phyloP scores from a whole-genome alignment of 2,329 filamentous ascomycete species.

The Ophiostoma himal-ulmi region DNA sequence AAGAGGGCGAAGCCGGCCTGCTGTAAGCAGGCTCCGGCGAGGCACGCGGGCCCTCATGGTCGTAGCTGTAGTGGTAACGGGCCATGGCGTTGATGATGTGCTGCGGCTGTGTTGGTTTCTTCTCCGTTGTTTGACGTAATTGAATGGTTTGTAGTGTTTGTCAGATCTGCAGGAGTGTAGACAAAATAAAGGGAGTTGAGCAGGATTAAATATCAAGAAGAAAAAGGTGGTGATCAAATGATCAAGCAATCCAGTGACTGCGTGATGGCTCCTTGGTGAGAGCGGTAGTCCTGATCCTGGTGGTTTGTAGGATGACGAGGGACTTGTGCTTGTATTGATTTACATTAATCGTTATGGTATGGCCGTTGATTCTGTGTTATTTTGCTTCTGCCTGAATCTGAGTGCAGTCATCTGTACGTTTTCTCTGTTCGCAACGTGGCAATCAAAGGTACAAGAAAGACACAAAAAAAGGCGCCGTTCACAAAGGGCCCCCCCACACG shows the following conservation, averaged over 20 bases:
- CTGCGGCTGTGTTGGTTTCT: neutral
- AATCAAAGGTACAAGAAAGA: neutral
- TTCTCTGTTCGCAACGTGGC: neutral
- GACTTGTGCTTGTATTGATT: neutral
- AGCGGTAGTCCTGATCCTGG: neutral
- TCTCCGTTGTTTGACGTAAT: neutral
- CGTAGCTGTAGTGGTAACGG: neutral
- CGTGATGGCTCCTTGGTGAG: neutral
- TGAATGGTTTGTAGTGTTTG: too few relatives aligned
- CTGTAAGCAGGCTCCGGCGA: neutral
- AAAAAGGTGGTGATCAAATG: neutral
- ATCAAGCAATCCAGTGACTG: neutral
- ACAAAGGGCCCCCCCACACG: neutral
- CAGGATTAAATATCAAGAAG: too few relatives aligned
- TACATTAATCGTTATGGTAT: too few relatives aligned
- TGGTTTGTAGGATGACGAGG: neutral
- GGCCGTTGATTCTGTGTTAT: neutral
- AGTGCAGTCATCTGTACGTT: neutral
- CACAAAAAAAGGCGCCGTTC: neutral
- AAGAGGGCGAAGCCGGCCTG: neutral
- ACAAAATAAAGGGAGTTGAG: too few relatives aligned
- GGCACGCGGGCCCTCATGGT: neutral
- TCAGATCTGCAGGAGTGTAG: too few relatives aligned
- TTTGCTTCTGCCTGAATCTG: neutral
- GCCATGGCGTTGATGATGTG: neutral